Percentiles rank a stretch among this genome's conserved stretches.
These are phyloP conservation scores for Wilcoxina mikolae DNA, from an alignment of 495 filamentous ascomycete species.

Conservation along the genomic window DNA sequence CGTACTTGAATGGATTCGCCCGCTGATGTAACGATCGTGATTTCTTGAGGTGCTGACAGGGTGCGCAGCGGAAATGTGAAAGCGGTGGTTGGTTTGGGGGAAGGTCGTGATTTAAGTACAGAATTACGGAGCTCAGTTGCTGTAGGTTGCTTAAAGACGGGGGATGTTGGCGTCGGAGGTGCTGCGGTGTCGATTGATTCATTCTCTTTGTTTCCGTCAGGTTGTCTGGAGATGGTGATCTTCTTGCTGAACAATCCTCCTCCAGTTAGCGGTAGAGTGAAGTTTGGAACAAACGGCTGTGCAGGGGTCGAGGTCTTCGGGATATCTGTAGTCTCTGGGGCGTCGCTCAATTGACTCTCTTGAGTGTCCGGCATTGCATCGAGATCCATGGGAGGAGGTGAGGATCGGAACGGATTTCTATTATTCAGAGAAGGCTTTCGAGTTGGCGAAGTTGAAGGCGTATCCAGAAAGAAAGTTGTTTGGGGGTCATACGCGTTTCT, in stretches of 20 bases:
- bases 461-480: no score
- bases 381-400: no score
- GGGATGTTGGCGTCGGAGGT: not conserved
- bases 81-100: not conserved
- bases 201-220: not conserved
- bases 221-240: not conserved
- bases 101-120: not conserved
- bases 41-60: not conserved
- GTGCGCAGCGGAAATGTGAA: not conserved
- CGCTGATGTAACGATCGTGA: constrained; percentile 43
- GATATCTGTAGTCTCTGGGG: not conserved
- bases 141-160: not conserved
- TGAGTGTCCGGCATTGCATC: no score
- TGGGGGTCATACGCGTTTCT: not conserved
- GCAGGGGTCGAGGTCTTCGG: not conserved
- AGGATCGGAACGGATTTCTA: no score
- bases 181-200: not conserved
- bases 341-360: no score
- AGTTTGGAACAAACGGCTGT: not conserved
- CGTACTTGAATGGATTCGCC: constrained; percentile 13
- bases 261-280: not conserved
- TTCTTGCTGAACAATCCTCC: not conserved
- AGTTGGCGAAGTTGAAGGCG: not conserved
- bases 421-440: not conserved
- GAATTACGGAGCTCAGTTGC: not conserved